Conservation (phyloP, 1,139 yeast species). For the Meyerozyma guilliermondii region DNA sequence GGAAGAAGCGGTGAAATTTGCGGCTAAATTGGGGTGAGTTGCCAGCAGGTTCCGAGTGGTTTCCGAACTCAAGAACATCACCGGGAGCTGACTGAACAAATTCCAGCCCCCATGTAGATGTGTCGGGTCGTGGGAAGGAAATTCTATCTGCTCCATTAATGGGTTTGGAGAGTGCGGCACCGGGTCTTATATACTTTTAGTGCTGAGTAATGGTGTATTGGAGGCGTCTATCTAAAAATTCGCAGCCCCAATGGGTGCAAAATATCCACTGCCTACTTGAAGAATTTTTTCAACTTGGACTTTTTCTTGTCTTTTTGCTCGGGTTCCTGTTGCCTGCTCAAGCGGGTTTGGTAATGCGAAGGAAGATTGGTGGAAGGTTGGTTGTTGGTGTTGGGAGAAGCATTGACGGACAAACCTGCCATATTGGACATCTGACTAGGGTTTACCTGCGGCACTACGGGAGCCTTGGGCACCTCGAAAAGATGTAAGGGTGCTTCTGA, state of each 20-base stretch:
- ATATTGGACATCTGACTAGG: conserved; percentile 1
- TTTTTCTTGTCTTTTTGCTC: conserved; percentile 28
- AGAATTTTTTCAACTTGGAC: conserved; percentile 31
- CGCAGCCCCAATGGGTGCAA: neutral
- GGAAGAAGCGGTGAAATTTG: neutral
- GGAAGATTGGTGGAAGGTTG: conserved; percentile 11
- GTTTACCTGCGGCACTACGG: conserved; percentile 5
- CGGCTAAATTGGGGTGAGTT: neutral
- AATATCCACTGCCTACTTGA: conserved; percentile 19
- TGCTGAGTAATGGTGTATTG: conserved; percentile 1
- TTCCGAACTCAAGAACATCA: conserved; percentile 6
- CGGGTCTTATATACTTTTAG: neutral
- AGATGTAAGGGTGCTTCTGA: conserved; percentile 33
- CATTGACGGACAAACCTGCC: neutral
- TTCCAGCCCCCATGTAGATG: conserved; percentile 8
- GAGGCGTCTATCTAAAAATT: neutral
- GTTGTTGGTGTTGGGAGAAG: neutral
- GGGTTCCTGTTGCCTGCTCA: conserved; percentile 4
- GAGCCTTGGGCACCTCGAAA: conserved; percentile 22
- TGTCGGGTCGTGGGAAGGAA: conserved; percentile 3
- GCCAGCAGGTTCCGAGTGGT: neutral
- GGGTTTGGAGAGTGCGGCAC: neutral
- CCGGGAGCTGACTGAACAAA: conserved; percentile 7
- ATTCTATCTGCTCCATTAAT: conserved; percentile 10
- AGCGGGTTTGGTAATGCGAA: conserved; percentile 27